Evolutionary conservation across 2,329 filamentous ascomycete genomes (phyloP).

Genomic region (Thermothelomyces thermophilus): DNA sequence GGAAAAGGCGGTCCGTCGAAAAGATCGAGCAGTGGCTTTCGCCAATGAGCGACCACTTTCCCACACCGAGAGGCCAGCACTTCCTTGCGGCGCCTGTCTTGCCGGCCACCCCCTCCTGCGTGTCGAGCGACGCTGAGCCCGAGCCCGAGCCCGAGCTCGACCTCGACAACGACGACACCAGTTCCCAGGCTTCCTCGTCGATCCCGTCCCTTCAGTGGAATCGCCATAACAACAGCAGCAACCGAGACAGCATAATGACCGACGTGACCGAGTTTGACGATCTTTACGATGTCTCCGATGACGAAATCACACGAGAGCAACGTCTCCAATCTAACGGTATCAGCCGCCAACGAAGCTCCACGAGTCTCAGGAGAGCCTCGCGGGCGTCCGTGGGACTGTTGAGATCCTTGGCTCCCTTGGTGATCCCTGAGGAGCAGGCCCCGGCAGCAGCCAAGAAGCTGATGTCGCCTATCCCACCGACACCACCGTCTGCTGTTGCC

Average conservation of each 20-base stretch:
- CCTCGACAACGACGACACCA: conserved; percentile 33
- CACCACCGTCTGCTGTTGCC: conserved; percentile 60
- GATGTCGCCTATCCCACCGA: conserved; percentile 55
- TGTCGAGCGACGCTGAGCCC: conserved; percentile 41
- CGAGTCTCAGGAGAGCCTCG: conserved; percentile 41
- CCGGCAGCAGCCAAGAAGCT: conserved; percentile 41
- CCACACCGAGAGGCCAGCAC: conserved; percentile 61
- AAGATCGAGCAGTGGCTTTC: conserved; percentile 54
- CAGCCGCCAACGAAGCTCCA: conserved; percentile 28
- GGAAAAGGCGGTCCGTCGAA: conserved; percentile 36
- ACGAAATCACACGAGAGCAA: conserved; percentile 53
- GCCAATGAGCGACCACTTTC: conserved; percentile 59
- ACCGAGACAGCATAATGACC: conserved; percentile 52
- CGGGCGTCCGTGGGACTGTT: conserved; percentile 31
- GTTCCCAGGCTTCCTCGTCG: conserved; percentile 40
- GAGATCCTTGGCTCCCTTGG: conserved; percentile 41
- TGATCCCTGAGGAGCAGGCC: conserved; percentile 42
- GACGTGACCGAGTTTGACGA: conserved; percentile 74
- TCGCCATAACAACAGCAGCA: conserved; percentile 29
- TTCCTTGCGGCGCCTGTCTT: conserved; percentile 58
- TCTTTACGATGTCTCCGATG: conserved; percentile 78
- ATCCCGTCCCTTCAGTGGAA: conserved; percentile 57
- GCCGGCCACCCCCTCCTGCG: conserved; percentile 53
- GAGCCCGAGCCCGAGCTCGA: conserved; percentile 40
- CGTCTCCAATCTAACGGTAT: conserved; percentile 37